A percentile compares a stretch with the other conserved stretches of the same genome.
These are phyloP conservation scores for Nemania diffusa DNA, from an alignment of 2,329 filamentous ascomycete genomes.

Conservation along the genomic window DNA sequence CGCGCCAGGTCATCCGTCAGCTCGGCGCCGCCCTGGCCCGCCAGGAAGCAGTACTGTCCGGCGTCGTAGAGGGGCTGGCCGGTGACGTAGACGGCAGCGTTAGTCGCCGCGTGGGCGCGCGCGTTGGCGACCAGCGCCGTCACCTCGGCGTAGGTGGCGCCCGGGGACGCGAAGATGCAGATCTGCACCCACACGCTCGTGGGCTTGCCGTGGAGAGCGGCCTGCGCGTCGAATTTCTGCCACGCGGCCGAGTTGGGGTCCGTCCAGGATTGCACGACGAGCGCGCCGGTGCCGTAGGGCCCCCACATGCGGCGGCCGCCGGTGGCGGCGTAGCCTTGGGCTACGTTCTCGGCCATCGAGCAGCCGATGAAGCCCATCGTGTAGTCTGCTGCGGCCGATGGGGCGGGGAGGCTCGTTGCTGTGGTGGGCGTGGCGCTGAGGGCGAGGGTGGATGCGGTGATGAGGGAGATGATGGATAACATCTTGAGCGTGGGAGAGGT, in stretches of 20 bases:
- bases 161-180: slow-evolving; percentile 47
- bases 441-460: not conserved
- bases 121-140: slow-evolving; percentile 47
- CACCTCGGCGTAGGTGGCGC: slow-evolving; percentile 47
- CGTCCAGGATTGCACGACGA: slow-evolving; percentile 48
- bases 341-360: slow-evolving; percentile 48
- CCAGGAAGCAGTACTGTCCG: slow-evolving; percentile 29
- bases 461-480: not conserved
- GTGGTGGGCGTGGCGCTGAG: slow-evolving; percentile 5
- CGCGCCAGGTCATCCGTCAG: slow-evolving; percentile 41
- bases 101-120: slow-evolving; percentile 42
- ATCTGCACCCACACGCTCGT: slow-evolving; percentile 46
- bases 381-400: slow-evolving; percentile 29
- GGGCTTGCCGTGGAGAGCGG: slow-evolving; percentile 40
- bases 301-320: slow-evolving; percentile 46
- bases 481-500: not conserved
- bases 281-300: slow-evolving; percentile 44
- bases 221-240: slow-evolving; percentile 44
- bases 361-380: slow-evolving; percentile 49
- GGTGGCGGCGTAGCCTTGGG: slow-evolving; percentile 45
- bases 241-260: slow-evolving; percentile 42
- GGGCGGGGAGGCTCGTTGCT: too few relatives aligned
- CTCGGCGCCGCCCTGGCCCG: slow-evolving; percentile 33
- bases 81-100: slow-evolving; percentile 46
- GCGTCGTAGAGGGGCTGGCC: slow-evolving; percentile 47